Percentiles rank a stretch among this genome's conserved stretches.
These are phyloP conservation scores for Fagopyrum homotropicum DNA, from an alignment of 148 eudicot species.

Conservation along the genomic window DNA sequence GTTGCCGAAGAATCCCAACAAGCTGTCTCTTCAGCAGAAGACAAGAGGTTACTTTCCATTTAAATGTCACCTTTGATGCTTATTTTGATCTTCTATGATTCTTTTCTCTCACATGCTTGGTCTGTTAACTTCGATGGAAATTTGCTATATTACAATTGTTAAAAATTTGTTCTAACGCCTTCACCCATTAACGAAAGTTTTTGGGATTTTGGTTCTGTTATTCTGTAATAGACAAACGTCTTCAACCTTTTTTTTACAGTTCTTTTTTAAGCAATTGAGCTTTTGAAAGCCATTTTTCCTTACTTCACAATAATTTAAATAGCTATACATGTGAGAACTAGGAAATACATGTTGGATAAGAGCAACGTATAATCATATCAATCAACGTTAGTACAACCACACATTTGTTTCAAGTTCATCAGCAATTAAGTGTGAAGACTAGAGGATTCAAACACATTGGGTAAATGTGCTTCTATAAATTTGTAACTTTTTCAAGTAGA, in stretches of 20 bases:
- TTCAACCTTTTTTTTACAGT: neutral
- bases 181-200: neutral
- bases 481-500: neutral
- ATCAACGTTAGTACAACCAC: neutral
- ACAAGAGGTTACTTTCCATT: slow-evolving; percentile 22
- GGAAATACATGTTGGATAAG: neutral
- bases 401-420: neutral
- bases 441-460: neutral
- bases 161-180: neutral
- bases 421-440: neutral
- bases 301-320: neutral
- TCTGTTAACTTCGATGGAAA: neutral
- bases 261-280: neutral
- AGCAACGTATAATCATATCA: neutral
- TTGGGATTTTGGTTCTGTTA: neutral
- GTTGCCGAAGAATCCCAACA: slow-evolving; percentile 18
- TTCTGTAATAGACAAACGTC: neutral
- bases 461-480: neutral
- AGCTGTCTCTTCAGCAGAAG: slow-evolving; percentile 24
- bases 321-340: neutral
- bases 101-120: neutral
- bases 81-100: neutral
- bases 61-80: neutral
- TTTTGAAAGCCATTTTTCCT: neutral
- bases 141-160: neutral